Evolutionary conservation across 768 basidiomycete species (phyloP).

Genomic region (Mycena rebaudengoi): DNA sequence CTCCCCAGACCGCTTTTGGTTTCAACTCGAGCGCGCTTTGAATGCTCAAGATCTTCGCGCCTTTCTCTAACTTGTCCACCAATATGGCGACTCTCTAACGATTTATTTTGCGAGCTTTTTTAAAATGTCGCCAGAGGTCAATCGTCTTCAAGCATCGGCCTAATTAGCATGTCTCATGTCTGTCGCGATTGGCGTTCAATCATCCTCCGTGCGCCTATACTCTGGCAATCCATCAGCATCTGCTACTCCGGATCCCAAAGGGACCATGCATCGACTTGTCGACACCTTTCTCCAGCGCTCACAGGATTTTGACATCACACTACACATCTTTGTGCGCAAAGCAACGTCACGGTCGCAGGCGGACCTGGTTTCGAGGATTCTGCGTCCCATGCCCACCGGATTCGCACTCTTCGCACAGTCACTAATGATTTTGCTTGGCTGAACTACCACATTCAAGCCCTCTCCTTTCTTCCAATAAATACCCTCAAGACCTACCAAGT

Average conservation of each 20-base stretch:
- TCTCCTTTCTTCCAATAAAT: neutral
- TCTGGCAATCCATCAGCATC: slow-evolving; percentile 13
- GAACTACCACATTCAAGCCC: neutral
- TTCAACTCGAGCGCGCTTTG: too few species aligned
- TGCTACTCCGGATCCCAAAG: neutral
- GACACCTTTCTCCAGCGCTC: slow-evolving; percentile 15
- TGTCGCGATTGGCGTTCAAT: slow-evolving; percentile 15
- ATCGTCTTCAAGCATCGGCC: too few species aligned
- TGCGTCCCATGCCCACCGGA: neutral
- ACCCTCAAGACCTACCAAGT: slow-evolving; percentile 2
- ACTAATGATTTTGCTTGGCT: neutral
- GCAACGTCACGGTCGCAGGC: neutral
- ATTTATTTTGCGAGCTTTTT: too few species aligned
- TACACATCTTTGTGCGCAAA: neutral
- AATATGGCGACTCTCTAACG: too few species aligned
- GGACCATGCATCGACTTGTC: slow-evolving; percentile 4
- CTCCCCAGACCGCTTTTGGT: too few species aligned
- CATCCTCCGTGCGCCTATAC: slow-evolving; percentile 5
- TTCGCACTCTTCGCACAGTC: neutral
- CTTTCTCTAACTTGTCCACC: too few species aligned
- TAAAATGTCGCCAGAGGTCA: too few species aligned
- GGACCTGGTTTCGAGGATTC: neutral
- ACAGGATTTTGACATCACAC: slow-evolving; percentile 3
- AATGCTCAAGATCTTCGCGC: too few species aligned
- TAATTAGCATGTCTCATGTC: slow-evolving; percentile 16